These are phyloP conservation scores for Marasmius fiardii DNA, from an alignment of 1,284 basidiomycete species.

Conservation along the genomic window DNA sequence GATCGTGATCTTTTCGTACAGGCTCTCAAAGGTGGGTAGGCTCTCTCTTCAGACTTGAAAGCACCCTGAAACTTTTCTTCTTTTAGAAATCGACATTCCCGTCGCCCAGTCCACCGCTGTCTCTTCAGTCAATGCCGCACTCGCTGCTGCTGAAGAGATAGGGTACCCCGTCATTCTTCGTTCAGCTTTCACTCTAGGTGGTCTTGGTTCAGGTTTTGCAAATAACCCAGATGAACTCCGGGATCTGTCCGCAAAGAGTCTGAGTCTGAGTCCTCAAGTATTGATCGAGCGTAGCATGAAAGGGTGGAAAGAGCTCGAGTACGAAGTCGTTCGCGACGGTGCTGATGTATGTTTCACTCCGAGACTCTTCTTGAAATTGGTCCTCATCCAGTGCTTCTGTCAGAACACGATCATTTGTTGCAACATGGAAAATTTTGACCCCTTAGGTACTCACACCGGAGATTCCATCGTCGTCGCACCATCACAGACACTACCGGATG, in stretches of 20 bases:
- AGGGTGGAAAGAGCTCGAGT: slow-evolving; percentile 99
- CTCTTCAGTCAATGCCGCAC: slow-evolving; percentile 90
- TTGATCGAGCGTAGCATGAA: slow-evolving; percentile 98
- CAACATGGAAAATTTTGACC: slow-evolving; percentile 99
- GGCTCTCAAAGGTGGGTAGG: slow-evolving; percentile 81
- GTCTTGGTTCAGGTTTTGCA: slow-evolving; percentile 98
- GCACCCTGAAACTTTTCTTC: slow-evolving; percentile 10
- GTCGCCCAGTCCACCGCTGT: slow-evolving; percentile 97
- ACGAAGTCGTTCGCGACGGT: slow-evolving; percentile 97
- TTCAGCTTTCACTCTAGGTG: slow-evolving; percentile 97
- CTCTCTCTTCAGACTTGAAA: slow-evolving; percentile 1
- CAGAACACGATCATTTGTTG: slow-evolving; percentile 95
- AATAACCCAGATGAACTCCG: slow-evolving; percentile 94
- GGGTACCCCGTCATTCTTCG: slow-evolving; percentile 99
- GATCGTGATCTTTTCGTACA: slow-evolving; percentile 97
- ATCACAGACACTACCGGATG: slow-evolving; percentile 95
- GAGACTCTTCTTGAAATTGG: slow-evolving; percentile 4
- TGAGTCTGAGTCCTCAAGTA: slow-evolving; percentile 93
- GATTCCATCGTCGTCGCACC: slow-evolving; percentile 99
- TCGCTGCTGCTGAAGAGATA: slow-evolving; percentile 88
- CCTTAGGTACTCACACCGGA: slow-evolving; percentile 98
- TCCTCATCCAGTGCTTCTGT: slow-evolving; percentile 8
- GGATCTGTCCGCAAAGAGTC: slow-evolving; percentile 89
- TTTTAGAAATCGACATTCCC: slow-evolving; percentile 93
- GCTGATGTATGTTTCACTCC: slow-evolving; percentile 68